phyloP scores from a whole-genome alignment of 345 rosid species.

The Physaria fendleri region DNA sequence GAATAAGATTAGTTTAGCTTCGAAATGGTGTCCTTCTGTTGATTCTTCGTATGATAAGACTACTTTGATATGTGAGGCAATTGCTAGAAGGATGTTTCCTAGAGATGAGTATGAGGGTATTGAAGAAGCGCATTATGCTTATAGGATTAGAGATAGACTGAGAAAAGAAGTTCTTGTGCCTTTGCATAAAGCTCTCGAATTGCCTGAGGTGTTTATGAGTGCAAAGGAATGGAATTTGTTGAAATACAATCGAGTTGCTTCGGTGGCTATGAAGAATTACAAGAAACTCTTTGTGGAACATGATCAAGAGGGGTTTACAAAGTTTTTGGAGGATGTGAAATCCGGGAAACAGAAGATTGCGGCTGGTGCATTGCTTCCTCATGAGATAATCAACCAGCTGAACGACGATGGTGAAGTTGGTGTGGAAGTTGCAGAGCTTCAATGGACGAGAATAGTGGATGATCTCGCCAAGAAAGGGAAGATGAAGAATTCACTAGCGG shows the following conservation, averaged over 20 bases:
- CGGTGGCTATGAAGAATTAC: slow-evolving; percentile 32
- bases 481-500: neutral
- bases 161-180: slow-evolving; percentile 35
- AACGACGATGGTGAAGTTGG: neutral
- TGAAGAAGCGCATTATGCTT: slow-evolving; percentile 28
- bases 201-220: slow-evolving; percentile 32
- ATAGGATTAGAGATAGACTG: slow-evolving; percentile 26
- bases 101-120: slow-evolving; percentile 25
- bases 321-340: neutral
- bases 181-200: slow-evolving; percentile 9
- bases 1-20: slow-evolving; percentile 24
- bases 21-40: slow-evolving; percentile 35
- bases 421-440: neutral
- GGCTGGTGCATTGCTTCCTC: neutral
- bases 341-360: neutral
- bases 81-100: slow-evolving; percentile 25
- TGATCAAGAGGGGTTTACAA: neutral
- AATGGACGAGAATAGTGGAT: neutral
- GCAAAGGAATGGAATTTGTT: slow-evolving; percentile 27
- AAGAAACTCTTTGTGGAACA: slow-evolving; percentile 15
- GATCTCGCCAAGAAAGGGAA: neutral
- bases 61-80: slow-evolving; percentile 30
- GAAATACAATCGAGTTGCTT: slow-evolving; percentile 28
- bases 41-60: slow-evolving; percentile 30
- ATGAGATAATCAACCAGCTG: neutral